These are phyloP conservation scores for Heteromeles arbutifolia DNA, from an alignment of 306 rosid species.

Conservation along the genomic window DNA sequence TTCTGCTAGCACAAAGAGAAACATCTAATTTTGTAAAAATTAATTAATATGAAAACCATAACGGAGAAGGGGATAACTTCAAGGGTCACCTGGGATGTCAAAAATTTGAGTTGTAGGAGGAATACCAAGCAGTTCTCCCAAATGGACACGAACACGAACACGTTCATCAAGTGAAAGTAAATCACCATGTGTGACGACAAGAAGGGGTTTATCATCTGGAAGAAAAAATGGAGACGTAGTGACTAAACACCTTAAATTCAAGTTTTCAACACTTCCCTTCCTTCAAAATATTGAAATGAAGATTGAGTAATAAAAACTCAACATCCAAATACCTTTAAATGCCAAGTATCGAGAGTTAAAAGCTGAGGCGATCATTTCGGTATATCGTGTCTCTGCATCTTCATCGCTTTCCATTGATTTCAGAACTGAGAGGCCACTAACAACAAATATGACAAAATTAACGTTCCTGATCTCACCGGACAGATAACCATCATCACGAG, in stretches of 20 bases:
- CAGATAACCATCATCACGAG: constrained; percentile 24
- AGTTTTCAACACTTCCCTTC: neutral
- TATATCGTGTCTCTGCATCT: constrained; percentile 29
- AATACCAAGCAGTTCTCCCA: constrained; percentile 68
- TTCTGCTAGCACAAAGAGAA: constrained; percentile 37
- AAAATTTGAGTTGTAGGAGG: constrained; percentile 73
- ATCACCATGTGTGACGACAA: constrained; percentile 82
- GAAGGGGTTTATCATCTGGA: constrained; percentile 80
- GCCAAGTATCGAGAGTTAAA: constrained; percentile 65
- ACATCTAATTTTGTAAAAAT: neutral
- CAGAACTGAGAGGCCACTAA: constrained; percentile 57
- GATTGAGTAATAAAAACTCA: neutral
- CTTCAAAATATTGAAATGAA: neutral
- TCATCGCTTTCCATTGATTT: constrained; percentile 40
- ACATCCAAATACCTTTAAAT: constrained; percentile 52
- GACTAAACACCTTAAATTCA: neutral
- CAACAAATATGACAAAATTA: constrained; percentile 65
- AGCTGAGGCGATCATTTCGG: constrained; percentile 36
- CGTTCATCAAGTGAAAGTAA: constrained; percentile 64
- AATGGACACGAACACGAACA: constrained; percentile 43
- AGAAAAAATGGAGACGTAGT: neutral
- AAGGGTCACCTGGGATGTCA: constrained; percentile 70
- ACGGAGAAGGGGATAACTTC: neutral
- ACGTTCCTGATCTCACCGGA: constrained; percentile 46
- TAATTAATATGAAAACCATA: neutral